Conservation (phyloP, 1,284 basidiomycete genomes). For the Ustilago xerochloae region DNA sequence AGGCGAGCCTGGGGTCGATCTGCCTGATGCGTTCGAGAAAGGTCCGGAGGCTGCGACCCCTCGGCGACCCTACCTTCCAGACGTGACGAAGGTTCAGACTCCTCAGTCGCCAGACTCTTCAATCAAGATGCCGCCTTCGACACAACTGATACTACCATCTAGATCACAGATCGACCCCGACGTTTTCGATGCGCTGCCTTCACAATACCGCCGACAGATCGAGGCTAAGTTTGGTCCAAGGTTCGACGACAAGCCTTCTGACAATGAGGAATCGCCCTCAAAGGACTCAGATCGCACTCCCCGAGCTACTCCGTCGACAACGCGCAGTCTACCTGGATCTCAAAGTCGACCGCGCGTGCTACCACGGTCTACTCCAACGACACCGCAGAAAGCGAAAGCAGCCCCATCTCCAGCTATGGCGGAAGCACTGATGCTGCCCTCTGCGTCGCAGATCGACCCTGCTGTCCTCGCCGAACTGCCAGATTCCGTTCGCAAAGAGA, state of each 20-base stretch:
- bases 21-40: constrained; percentile 30
- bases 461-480: constrained; percentile 61
- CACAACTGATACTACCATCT: constrained; percentile 55
- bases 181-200: constrained; percentile 51
- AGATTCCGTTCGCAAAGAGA: constrained; percentile 52
- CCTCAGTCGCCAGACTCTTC: background rate
- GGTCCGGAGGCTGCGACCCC: constrained; percentile 39
- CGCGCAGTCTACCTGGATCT: constrained; percentile 1
- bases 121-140: constrained; percentile 22
- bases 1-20: constrained; percentile 22
- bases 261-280: background rate
- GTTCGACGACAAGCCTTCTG: background rate
- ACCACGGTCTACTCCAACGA: constrained; percentile 37
- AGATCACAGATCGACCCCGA: constrained; percentile 56
- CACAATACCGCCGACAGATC: constrained; percentile 50
- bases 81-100: background rate
- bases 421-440: constrained; percentile 49
- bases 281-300: background rate
- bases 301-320: background rate
- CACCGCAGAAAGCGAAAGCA: constrained; percentile 40
- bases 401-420: constrained; percentile 27
- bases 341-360: constrained; percentile 23
- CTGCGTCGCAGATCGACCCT: constrained; percentile 62
- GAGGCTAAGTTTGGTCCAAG: constrained; percentile 24
- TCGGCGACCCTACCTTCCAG: background rate